Percentiles rank a stretch among this genome's conserved stretches.
Conservation (phyloP, 1,284 basidiomycete species). For the Retiboletus flavoniger region DNA sequence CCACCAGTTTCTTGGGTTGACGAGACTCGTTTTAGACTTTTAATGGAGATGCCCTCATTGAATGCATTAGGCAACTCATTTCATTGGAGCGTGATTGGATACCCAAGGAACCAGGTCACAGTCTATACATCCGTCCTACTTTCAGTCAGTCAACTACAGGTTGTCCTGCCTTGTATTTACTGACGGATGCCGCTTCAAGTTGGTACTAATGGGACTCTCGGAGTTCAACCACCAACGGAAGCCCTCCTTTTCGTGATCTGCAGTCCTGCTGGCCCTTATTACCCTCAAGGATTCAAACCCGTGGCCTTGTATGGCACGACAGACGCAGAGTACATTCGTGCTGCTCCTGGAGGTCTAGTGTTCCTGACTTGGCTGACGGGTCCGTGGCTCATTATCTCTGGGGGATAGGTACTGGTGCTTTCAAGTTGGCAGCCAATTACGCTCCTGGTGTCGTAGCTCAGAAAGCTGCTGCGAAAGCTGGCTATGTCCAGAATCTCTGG, state of each 20-base stretch:
- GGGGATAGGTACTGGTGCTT: constrained; percentile 75
- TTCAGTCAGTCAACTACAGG: constrained; percentile 51
- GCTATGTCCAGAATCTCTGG: constrained; percentile 97
- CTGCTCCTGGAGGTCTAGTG: constrained; percentile 81
- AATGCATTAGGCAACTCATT: constrained; percentile 89
- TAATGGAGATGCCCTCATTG: constrained; percentile 74
- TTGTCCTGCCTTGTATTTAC: background rate
- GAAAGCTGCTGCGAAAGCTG: constrained; percentile 76
- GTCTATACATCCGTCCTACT: constrained; percentile 86
- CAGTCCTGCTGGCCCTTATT: constrained; percentile 94
- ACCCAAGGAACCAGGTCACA: constrained; percentile 85
- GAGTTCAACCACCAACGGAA: constrained; percentile 84
- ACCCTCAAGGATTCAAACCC: constrained; percentile 93
- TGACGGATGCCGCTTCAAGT: constrained; percentile 48
- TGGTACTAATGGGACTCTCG: constrained; percentile 86
- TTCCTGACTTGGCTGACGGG: background rate
- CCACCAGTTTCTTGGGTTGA: constrained; percentile 1
- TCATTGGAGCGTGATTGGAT: constrained; percentile 91
- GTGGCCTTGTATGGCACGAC: constrained; percentile 91
- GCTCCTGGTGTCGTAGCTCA: constrained; percentile 90
- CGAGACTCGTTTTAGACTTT: constrained; percentile 57
- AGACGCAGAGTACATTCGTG: constrained; percentile 72
- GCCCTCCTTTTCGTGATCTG: constrained; percentile 95
- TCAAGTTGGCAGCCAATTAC: constrained; percentile 92
- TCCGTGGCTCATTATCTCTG: constrained; percentile 7